Evolutionary conservation across 768 basidiomycete genomes (phyloP), one percentile per base, ranked within the genome.

Genomic region (Lactarius indigo): DNA sequence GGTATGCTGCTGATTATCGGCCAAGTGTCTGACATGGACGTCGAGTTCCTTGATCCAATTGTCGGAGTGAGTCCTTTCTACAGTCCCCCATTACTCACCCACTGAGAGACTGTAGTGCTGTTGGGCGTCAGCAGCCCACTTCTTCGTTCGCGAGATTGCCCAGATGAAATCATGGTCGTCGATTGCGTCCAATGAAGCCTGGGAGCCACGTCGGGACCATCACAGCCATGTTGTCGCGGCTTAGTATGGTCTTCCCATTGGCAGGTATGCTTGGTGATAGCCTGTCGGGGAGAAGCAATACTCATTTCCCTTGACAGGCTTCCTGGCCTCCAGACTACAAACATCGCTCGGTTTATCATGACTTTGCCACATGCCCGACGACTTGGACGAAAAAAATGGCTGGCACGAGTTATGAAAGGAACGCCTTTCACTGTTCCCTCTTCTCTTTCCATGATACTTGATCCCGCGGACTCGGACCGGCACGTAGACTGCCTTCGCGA

Each of bases 41-140:
- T 84, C 68, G 81, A 83, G 44, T 88, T 85, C 75, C 80, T 91
- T n/a, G 90, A 92, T 77, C 90, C 90, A 30, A 84, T 91, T 69
- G 81, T 91, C 68, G 89, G 87, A 60, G 90, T 91, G 79, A 69
- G 88, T 77, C 58, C 44, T 44, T 55, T 54, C 17, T 47, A 63
- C 18, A 2, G 10, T 41, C 8, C 17, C 4, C 17, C 4, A 23
- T 65, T 10, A 55, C 50, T 42, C 68, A 37, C 55, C 61, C 15
- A 71, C 47, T 54, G 31, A 44, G 26, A 64, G 33, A 41, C 59
- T 70, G 37, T 69, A 90, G 90, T 83, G 86, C 10, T 90, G 89
- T 70, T 91, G 90, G 90, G 86, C 86, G 18, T 80, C 79, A 61
- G 86, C 83, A 42, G 86, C 88, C 59, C 88, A 90, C 73, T 84